phyloP scores from a whole-genome alignment of 306 rosid genomes.

The Crotalaria pallida region DNA sequence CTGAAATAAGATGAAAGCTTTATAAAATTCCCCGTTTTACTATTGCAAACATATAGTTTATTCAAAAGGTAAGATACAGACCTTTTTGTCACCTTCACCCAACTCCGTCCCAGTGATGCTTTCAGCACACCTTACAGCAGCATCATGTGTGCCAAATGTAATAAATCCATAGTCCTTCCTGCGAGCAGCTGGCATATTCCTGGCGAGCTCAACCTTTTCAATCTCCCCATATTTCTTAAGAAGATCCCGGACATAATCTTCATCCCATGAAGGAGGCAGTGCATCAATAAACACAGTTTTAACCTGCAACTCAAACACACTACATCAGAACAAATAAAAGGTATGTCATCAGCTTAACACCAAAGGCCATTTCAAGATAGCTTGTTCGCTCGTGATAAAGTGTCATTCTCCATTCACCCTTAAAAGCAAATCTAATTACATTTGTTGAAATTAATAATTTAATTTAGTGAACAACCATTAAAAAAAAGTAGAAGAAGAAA shows the following conservation, averaged over 20 bases:
- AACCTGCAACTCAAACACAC: slow-evolving; percentile 55
- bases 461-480: neutral
- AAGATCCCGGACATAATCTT: slow-evolving; percentile 64
- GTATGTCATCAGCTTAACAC: neutral
- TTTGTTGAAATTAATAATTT: neutral
- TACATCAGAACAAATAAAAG: slow-evolving; percentile 18
- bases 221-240: slow-evolving; percentile 75
- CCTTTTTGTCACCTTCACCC: slow-evolving; percentile 94
- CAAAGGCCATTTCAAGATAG: neutral
- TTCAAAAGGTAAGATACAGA: slow-evolving; percentile 26
- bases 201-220: slow-evolving; percentile 85
- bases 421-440: neutral
- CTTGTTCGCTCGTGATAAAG: neutral
- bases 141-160: slow-evolving; percentile 82
- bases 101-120: slow-evolving; percentile 82
- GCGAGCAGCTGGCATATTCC: slow-evolving; percentile 97
- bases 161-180: slow-evolving; percentile 96
- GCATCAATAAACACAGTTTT: slow-evolving; percentile 98
- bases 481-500: neutral
- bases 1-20: slow-evolving; percentile 34
- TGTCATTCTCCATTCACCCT: neutral
- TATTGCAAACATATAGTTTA: neutral
- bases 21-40: slow-evolving; percentile 3
- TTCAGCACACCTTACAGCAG: slow-evolving; percentile 85
- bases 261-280: slow-evolving; percentile 88